phyloP scores from a whole-genome alignment of 2,329 filamentous ascomycete species.

The Triangularia verruculosa region DNA sequence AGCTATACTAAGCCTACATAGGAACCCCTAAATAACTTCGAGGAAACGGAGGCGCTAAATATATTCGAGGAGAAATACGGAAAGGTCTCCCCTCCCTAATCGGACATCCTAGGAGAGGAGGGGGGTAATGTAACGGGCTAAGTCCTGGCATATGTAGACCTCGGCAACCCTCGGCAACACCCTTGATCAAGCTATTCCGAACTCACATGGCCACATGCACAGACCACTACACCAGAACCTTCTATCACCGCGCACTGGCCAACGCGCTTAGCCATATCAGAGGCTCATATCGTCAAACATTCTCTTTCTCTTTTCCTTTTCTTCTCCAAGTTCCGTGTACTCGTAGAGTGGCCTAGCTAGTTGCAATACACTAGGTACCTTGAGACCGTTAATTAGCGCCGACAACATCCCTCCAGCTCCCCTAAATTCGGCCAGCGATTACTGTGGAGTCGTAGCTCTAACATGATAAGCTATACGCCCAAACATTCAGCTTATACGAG shows the following conservation, averaged over 20 bases:
- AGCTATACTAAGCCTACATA: neutral
- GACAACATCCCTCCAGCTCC: too few species aligned
- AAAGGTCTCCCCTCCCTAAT: neutral
- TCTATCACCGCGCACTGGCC: too few species aligned
- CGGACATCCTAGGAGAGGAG: neutral
- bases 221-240: too few species aligned
- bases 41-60: slow-evolving; percentile 2
- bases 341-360: too few species aligned
- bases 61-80: neutral
- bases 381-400: too few species aligned
- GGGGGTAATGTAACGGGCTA: slow-evolving; percentile 6
- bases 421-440: too few species aligned
- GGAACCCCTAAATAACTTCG: slow-evolving; percentile 4
- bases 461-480: neutral
- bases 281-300: too few species aligned
- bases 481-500: neutral
- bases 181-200: neutral
- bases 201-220: neutral
- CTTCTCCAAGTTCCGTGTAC: too few species aligned
- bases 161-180: neutral
- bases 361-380: too few species aligned
- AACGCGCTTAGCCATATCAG: too few species aligned
- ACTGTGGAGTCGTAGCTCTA: neutral
- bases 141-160: neutral
- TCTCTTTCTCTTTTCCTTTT: too few species aligned